phyloP scores from a whole-genome alignment of 192 early-diverging fungal species.

The Coemansia sp. region DNA sequence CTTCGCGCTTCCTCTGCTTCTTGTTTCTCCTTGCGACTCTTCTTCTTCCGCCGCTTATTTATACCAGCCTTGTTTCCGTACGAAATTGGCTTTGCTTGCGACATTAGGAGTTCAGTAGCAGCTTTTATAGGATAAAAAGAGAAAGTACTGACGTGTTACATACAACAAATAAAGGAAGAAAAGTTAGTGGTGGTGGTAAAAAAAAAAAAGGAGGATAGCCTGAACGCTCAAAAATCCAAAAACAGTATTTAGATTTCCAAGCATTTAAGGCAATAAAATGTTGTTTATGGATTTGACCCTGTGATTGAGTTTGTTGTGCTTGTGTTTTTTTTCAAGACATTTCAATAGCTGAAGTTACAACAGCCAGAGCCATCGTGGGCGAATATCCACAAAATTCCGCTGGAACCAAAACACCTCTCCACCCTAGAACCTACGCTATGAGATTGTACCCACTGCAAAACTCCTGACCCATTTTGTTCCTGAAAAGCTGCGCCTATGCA shows the following conservation, averaged over 20 bases:
- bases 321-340: no score
- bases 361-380: no score
- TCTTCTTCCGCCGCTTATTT: conserved; percentile 47
- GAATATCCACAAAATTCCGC: no score
- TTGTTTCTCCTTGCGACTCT: conserved; percentile 46
- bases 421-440: no score
- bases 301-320: background rate
- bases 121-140: background rate
- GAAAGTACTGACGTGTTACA: background rate
- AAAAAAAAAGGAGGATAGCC: no score
- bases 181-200: background rate
- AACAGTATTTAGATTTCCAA: background rate
- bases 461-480: no score
- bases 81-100: background rate
- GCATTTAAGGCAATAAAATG: background rate
- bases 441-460: no score
- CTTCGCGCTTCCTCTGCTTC: conserved; percentile 28
- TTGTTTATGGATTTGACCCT: background rate
- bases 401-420: no score
- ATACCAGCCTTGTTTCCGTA: background rate
- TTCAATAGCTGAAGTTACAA: no score
- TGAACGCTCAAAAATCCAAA: background rate
- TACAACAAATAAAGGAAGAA: background rate
- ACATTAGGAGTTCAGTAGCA: background rate
- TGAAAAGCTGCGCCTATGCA: no score